phyloP scores from a whole-genome alignment of 1,284 basidiomycete genomes.

The Blastosporella zonata region DNA sequence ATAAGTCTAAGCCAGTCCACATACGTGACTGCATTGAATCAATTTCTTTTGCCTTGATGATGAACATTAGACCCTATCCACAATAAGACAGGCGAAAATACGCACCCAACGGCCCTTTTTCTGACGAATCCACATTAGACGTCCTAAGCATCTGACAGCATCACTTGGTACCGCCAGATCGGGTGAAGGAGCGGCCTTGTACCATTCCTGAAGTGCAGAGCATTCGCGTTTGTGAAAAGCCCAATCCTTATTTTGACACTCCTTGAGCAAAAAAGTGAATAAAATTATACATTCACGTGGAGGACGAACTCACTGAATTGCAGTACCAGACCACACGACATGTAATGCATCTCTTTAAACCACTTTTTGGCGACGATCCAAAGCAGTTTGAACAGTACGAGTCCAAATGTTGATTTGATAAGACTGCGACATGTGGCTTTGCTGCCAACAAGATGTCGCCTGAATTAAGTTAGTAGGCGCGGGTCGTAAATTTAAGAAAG shows the following conservation, averaged over 20 bases:
- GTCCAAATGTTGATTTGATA: conserved; percentile 63
- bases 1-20: conserved; percentile 26
- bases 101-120: conserved; percentile 64
- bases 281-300: not conserved
- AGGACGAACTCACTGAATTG: conserved; percentile 45
- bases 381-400: conserved; percentile 72
- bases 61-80: not conserved
- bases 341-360: conserved; percentile 64
- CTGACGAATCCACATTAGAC: conserved; percentile 67
- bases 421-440: conserved; percentile 59
- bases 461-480: conserved; percentile 27
- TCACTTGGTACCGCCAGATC: conserved; percentile 61
- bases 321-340: conserved; percentile 77
- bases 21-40: conserved; percentile 74
- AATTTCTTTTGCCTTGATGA: conserved; percentile 58
- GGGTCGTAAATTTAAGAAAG: not conserved
- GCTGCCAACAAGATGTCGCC: conserved; percentile 57
- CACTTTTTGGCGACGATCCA: conserved; percentile 29
- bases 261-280: conserved; percentile 35
- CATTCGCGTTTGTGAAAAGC: conserved; percentile 76
- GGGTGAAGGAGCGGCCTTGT: conserved; percentile 42
- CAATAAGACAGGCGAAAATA: conserved; percentile 6
- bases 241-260: conserved; percentile 82
- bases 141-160: conserved; percentile 72
- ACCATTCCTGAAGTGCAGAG: conserved; percentile 59